Conservation (phyloP, 108 stramenopile species). For the Schizochytrium sp. region DNA sequence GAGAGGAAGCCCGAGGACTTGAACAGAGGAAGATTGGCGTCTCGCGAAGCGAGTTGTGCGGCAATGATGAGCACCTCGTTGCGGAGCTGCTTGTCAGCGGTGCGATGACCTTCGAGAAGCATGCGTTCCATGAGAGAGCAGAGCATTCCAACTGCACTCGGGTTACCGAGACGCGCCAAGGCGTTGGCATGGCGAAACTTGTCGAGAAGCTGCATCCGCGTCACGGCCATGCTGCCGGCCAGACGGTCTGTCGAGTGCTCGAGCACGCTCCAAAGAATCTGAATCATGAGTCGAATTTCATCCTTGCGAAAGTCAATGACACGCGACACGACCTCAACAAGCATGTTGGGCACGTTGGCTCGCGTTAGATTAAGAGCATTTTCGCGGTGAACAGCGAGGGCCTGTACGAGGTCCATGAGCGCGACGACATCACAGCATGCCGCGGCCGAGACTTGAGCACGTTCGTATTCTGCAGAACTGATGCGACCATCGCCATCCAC, state of each 20-base stretch:
- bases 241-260: background rate
- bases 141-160: background rate
- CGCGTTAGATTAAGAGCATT: background rate
- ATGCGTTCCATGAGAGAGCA: background rate
- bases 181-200: background rate
- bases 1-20: background rate
- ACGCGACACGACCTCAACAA: background rate
- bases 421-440: background rate
- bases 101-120: background rate
- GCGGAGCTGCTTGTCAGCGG: background rate
- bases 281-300: background rate
- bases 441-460: background rate
- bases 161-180: background rate
- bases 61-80: conserved; percentile 19
- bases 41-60: background rate
- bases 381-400: background rate
- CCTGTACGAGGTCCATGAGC: background rate
- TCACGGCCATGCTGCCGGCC: background rate
- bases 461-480: background rate
- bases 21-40: background rate
- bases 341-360: background rate
- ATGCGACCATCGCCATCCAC: background rate
- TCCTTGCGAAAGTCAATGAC: conserved; percentile 3
- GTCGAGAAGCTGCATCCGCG: conserved; percentile 12
- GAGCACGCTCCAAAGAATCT: conserved; percentile 14